Evolutionary conservation across 2,329 filamentous ascomycete species (phyloP), one percentile per base, ranked within the genome.

Genomic region (Botrytis deweyae): DNA sequence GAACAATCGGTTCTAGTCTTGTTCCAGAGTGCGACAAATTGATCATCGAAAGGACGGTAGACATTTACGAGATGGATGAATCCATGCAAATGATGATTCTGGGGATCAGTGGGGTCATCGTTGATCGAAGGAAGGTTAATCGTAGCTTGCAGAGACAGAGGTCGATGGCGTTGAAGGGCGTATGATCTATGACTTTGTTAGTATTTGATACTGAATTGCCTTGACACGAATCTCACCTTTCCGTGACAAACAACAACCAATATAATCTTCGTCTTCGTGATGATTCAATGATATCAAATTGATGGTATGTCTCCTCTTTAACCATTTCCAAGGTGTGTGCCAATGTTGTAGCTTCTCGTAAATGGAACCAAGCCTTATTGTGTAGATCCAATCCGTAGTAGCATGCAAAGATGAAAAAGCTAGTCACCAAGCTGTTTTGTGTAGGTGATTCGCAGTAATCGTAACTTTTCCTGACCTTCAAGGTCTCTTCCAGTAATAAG

Each of bases 291-390:
- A 83, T 82, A 76, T 89, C 88, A 77, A 88, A 87, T 72, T 88
- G 86, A 62, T 86, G 77, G 79, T 93, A 94, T 14, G 86, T 84
- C 36, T 89, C 87, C 78, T 91, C 90, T 80, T 88, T 88, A 78
- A 87, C 85, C 87, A 91, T 88, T 71, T 86, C 86, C 42, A 85
- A 82, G 78, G 91, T 87, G 78, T 89, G 86, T 42, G 88, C 86
- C 81, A 95, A 85, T 9, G 92, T 94, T 2, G 90, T 91, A 9
- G 92, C 91, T 82, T 96, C 93, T 40, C 92, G 89, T 16, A 95
- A 84, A 80, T 93, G 90, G 80, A 90, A 94, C 92, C 93, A 95
- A 1, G 92, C 92, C 81, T 90, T 90, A 76, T 92, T 90, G 80
- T 94, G 91, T 80, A 90, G 86, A 76, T 94, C 91, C 65, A 93